Percentiles rank a stretch among this genome's conserved stretches.
These are phyloP conservation scores for Tolypocladium guangdongense DNA, from an alignment of 2,329 filamentous ascomycete genomes.

Conservation along the genomic window DNA sequence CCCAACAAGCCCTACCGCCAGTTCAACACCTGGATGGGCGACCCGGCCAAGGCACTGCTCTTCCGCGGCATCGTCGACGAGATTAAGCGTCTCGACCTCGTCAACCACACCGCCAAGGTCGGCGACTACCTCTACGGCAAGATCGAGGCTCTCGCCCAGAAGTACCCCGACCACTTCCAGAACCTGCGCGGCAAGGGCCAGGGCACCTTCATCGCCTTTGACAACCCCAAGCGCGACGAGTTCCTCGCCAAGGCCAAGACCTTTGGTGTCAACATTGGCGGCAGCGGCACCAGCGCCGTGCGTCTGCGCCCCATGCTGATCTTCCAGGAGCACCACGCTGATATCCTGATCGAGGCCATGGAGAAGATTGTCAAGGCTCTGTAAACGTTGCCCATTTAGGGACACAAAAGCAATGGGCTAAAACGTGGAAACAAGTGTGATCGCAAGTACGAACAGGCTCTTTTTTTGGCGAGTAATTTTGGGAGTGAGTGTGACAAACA, in stretches of 20 bases:
- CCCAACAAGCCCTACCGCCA: conserved; percentile 92
- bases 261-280: conserved; percentile 79
- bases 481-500: not conserved
- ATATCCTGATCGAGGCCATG: conserved; percentile 67
- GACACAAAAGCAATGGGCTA: not conserved
- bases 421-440: not conserved
- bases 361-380: conserved; percentile 57
- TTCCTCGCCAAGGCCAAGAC: conserved; percentile 70
- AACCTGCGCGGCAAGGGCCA: conserved; percentile 81
- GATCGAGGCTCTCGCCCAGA: conserved; percentile 54
- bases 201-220: conserved; percentile 90
- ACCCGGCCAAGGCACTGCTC: conserved; percentile 72
- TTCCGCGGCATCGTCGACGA: conserved; percentile 81
- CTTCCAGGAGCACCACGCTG: conserved; percentile 84
- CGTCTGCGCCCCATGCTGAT: conserved; percentile 81
- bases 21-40: conserved; percentile 98
- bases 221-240: conserved; percentile 68
- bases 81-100: conserved; percentile 65
- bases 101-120: conserved; percentile 64
- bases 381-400: conserved; percentile 4
- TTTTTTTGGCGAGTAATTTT: not conserved
- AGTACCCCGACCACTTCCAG: conserved; percentile 66
- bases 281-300: conserved; percentile 64
- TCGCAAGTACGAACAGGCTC: not conserved
- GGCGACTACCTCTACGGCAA: conserved; percentile 69